Base-by-base conservation (phyloP, 768 basidiomycete genomes). In the Psilocybe subaeruginosa region DNA sequence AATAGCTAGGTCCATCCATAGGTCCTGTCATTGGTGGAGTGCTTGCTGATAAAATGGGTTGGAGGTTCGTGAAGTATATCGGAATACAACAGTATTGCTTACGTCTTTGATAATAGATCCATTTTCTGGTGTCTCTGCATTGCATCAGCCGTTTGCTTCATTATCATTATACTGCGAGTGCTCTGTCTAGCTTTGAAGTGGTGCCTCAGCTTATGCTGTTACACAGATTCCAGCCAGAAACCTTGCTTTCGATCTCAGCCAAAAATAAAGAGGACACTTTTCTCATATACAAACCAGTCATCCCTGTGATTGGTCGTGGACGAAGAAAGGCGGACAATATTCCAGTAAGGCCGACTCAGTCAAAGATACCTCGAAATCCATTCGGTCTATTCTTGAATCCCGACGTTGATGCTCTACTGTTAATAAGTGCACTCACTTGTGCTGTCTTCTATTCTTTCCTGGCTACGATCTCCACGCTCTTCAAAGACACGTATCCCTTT, bases 121-220 rank as follows among this genome's bases (percentile, higher is more conserved):
- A 84, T 88, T 3, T 88, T 88, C 66, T 88, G 85, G 86, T 86
- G 87, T 69, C 71, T 87, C 7, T 79, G 78, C 59, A 86, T 87
- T 31, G 67, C 79, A 2, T 73, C 82, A 8, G 78, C 77, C 7
- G 59, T 72, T 4, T 84, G 82, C 66, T 78, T 84, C 9, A 57
- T 83, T 9, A 70, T 79, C 43, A 74, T 88, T 58, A 66, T 86
- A 5, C 65, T 84, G 85, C 83, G 62, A 45, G 74, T 69, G 49
- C 54, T 60, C 59, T 8, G 23, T 0, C 53, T 8, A 74, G 1
- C 8, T 17, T 16, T 14, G n/a, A 3, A 27, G 9, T 2, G 46
- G 35, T 8, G 23, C 23, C 23, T 23, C 23, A 23, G 23, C 23
- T 23, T 23, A 23, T 23, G 23, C 23, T 23, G 23, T 0, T 23